Conservation (phyloP, 306 rosid species). For the Begonia masoniana region DNA sequence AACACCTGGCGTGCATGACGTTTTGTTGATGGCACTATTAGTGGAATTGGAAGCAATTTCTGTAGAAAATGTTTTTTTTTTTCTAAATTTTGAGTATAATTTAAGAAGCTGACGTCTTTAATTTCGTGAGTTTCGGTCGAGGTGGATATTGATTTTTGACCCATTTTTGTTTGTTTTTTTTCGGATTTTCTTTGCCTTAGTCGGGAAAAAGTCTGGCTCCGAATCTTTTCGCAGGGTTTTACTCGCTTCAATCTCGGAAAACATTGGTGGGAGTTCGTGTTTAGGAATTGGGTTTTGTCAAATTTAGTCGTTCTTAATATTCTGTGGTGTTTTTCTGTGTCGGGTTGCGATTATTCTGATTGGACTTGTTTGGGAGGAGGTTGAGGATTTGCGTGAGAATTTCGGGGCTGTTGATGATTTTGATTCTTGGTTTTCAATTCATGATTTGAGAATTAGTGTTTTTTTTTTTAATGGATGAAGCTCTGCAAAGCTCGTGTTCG, state of each 20-base stretch:
- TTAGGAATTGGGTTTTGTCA: too few species aligned
- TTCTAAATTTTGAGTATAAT: too few species aligned
- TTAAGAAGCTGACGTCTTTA: too few species aligned
- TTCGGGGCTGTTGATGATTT: slow-evolving; percentile 10
- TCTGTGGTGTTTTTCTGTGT: not conserved
- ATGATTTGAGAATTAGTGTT: slow-evolving; percentile 10
- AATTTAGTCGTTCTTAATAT: not conserved
- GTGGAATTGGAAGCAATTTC: too few species aligned
- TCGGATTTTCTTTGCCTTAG: too few species aligned
- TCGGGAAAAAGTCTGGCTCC: not conserved
- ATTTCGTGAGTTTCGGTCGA: too few species aligned
- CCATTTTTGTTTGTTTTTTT: too few species aligned
- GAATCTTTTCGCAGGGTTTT: not conserved
- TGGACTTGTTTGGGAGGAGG: not conserved
- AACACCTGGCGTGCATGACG: not conserved
- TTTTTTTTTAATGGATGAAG: slow-evolving; percentile 53
- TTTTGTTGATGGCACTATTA: too few species aligned
- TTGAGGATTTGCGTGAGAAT: not conserved
- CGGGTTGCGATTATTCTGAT: not conserved
- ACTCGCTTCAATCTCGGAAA: not conserved
- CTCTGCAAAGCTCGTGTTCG: slow-evolving; percentile 40
- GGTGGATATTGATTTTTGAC: too few species aligned
- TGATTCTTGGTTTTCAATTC: slow-evolving; percentile 20
- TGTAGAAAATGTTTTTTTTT: too few species aligned
- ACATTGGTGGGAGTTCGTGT: not conserved